Evolutionary conservation across 495 filamentous ascomycete genomes (phyloP).

Genomic region (Hyphodiscus hymeniophilus): DNA sequence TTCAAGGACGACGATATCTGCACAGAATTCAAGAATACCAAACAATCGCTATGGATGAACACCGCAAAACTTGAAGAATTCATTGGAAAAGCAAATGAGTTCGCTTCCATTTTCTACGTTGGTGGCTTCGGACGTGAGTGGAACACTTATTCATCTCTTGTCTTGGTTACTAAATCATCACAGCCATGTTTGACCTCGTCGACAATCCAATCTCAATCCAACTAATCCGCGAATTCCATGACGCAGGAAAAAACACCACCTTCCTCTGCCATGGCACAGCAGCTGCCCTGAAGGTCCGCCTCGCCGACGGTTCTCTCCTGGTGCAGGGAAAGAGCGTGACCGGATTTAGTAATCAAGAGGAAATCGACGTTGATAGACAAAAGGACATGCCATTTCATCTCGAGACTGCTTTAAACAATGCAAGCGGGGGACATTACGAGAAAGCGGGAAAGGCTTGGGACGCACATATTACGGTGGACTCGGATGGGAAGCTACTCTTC

Average conservation of each 20-base stretch:
- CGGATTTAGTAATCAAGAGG: constrained; percentile 61
- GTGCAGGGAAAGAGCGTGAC: constrained; percentile 50
- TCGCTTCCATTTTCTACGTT: constrained; percentile 61
- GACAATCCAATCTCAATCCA: constrained; percentile 38
- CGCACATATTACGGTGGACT: constrained; percentile 40
- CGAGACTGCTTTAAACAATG: constrained; percentile 46
- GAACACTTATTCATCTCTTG: too few species aligned
- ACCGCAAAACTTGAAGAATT: constrained; percentile 45
- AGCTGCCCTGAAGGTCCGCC: constrained; percentile 49
- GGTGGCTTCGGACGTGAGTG: constrained; percentile 67
- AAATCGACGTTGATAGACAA: constrained; percentile 40
- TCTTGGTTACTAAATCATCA: too few species aligned
- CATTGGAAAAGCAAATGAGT: constrained; percentile 44
- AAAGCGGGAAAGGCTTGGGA: constrained; percentile 51
- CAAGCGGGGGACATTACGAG: constrained; percentile 41
- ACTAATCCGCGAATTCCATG: constrained; percentile 52
- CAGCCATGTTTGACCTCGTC: constrained; percentile 64
- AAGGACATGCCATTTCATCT: constrained; percentile 53
- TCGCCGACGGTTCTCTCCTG: constrained; percentile 40
- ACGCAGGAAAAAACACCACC: constrained; percentile 47
- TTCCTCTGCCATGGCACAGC: constrained; percentile 64
- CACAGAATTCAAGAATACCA: constrained; percentile 41
- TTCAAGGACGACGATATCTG: constrained; percentile 47
- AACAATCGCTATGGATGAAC: constrained; percentile 51
- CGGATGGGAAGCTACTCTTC: constrained; percentile 51